Percentiles rank a stretch among this genome's conserved stretches.
phyloP scores from a whole-genome alignment of 2,329 filamentous ascomycete species.

The Aspergillus oerlinghausenensis region DNA sequence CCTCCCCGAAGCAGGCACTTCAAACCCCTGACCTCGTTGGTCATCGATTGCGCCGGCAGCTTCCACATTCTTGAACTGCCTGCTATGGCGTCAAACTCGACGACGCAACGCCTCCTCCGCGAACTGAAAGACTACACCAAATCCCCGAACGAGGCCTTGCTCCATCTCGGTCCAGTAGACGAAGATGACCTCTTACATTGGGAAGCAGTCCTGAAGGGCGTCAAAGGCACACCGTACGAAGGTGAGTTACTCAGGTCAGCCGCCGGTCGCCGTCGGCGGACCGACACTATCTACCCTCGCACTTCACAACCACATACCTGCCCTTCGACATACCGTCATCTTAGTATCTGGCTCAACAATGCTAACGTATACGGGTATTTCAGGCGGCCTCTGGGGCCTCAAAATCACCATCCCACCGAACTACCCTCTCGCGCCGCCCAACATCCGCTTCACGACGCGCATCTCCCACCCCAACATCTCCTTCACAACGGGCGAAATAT shows the following conservation, averaged over 20 bases:
- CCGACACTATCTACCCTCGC: neutral
- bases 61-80: constrained; percentile 5
- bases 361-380: neutral
- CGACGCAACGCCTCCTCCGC: constrained; percentile 57
- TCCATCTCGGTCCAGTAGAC: constrained; percentile 53
- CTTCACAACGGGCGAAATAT: constrained; percentile 79
- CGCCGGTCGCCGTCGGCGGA: neutral
- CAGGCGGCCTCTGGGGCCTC: constrained; percentile 77
- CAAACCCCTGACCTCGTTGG: neutral
- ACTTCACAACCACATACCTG: neutral
- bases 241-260: constrained; percentile 35
- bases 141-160: constrained; percentile 53
- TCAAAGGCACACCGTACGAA: constrained; percentile 57
- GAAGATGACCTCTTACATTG: constrained; percentile 57
- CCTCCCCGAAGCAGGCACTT: neutral
- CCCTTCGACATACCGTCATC: neutral
- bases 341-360: neutral
- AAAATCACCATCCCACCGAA: constrained; percentile 67
- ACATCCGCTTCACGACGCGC: constrained; percentile 74
- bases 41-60: neutral
- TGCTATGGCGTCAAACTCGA: constrained; percentile 16
- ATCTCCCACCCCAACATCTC: constrained; percentile 80
- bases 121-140: constrained; percentile 57
- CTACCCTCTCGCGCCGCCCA: constrained; percentile 76
- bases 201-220: constrained; percentile 58